Evolutionary conservation across 2,329 filamentous ascomycete genomes (phyloP).

Genomic region (Colletotrichum gigasporum): DNA sequence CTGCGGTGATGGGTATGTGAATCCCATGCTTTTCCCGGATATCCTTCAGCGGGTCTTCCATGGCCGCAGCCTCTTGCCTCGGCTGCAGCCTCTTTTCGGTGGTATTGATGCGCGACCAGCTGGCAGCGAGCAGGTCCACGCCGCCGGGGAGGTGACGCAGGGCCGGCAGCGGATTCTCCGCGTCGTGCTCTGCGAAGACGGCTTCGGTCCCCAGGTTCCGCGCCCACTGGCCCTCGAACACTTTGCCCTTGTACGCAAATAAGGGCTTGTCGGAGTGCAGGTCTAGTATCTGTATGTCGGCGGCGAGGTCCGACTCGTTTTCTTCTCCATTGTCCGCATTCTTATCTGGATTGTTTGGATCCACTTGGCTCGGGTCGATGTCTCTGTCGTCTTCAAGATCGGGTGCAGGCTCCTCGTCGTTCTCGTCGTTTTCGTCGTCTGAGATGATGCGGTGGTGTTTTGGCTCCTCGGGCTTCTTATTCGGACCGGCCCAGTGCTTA

Average conservation of each 20-base stretch:
- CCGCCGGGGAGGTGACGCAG: slow-evolving; percentile 63
- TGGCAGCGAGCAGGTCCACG: slow-evolving; percentile 78
- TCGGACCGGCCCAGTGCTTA: slow-evolving; percentile 50
- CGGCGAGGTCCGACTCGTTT: slow-evolving; percentile 31
- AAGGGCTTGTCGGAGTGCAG: slow-evolving; percentile 81
- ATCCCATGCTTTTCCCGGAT: slow-evolving; percentile 54
- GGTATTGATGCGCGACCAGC: slow-evolving; percentile 75
- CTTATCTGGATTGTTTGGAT: slow-evolving; percentile 28
- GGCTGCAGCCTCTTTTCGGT: slow-evolving; percentile 68
- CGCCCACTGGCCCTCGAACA: slow-evolving; percentile 85
- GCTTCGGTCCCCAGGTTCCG: slow-evolving; percentile 86
- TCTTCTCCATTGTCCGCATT: slow-evolving; percentile 34
- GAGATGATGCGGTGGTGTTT: slow-evolving; percentile 33
- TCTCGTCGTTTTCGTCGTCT: slow-evolving; percentile 38
- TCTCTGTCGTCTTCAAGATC: slow-evolving; percentile 40
- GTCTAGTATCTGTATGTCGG: slow-evolving; percentile 81
- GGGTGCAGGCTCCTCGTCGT: slow-evolving; percentile 32
- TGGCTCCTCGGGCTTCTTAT: slow-evolving; percentile 32
- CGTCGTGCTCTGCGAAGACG: slow-evolving; percentile 69
- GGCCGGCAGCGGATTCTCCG: slow-evolving; percentile 50
- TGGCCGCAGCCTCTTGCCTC: slow-evolving; percentile 43
- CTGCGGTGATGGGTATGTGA: slow-evolving; percentile 55
- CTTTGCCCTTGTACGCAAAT: slow-evolving; percentile 79
- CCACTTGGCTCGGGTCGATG: slow-evolving; percentile 26
- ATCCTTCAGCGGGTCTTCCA: slow-evolving; percentile 46